Conservation (phyloP, 108 stramenopile genomes). For the Nannochloropsis gaditana region DNA sequence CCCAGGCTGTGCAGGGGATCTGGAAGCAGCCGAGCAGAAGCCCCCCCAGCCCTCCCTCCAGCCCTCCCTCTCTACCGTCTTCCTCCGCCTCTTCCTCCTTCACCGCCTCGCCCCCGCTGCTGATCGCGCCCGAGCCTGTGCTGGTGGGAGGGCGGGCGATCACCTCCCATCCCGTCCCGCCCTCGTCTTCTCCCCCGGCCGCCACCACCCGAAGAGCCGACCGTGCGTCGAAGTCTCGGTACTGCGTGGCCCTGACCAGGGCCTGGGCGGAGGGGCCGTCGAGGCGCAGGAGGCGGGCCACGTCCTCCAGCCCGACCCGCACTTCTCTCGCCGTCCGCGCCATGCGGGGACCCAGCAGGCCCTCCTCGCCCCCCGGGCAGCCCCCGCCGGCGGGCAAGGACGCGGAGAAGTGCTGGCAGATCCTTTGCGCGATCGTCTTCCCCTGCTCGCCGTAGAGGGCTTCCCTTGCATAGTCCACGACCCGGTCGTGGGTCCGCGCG, state of each 20-base stretch:
- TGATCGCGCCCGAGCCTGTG: background rate
- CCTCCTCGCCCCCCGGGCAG: background rate
- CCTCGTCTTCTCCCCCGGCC: background rate
- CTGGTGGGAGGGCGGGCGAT: background rate
- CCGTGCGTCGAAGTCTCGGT: background rate
- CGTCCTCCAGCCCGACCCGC: constrained; percentile 3
- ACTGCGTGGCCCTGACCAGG: background rate
- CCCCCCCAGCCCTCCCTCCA: background rate
- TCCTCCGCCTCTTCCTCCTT: background rate
- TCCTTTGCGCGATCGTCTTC: background rate
- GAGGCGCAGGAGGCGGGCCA: background rate
- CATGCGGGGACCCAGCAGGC: background rate
- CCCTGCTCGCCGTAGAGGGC: background rate
- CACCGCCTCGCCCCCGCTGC: constrained; percentile 3
- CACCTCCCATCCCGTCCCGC: background rate
- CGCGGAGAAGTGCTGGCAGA: background rate
- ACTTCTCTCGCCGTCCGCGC: background rate
- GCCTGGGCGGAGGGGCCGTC: background rate
- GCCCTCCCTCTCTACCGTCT: background rate
- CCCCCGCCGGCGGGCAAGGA: background rate
- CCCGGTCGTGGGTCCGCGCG: background rate
- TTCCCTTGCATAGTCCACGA: background rate
- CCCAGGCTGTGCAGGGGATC: no score
- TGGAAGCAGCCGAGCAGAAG: no score
- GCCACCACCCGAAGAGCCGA: background rate